Percentiles rank a stretch among this genome's conserved stretches.
These are phyloP conservation scores for Sisymbrium irio DNA, from an alignment of 345 rosid species.

Conservation along the genomic window DNA sequence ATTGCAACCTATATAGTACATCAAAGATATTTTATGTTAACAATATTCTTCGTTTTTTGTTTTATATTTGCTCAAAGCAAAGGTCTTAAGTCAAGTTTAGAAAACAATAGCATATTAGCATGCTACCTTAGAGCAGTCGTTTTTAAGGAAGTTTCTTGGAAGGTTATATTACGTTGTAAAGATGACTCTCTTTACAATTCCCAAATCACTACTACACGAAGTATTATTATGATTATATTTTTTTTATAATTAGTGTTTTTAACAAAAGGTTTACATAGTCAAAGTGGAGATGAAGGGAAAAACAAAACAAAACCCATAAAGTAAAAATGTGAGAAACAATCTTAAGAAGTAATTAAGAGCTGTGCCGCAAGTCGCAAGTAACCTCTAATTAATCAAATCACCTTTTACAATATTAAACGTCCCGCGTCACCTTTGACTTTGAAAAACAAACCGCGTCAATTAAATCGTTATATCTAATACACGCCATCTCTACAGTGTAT, in stretches of 20 bases:
- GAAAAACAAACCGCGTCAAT: slow-evolving; percentile 31
- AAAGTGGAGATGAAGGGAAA: background rate
- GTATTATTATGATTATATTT: too few species aligned
- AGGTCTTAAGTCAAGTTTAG: background rate
- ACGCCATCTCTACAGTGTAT: slow-evolving; percentile 26
- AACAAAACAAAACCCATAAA: background rate
- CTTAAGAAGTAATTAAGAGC: slow-evolving; percentile 2
- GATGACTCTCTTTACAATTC: background rate
- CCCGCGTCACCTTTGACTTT: slow-evolving; percentile 28
- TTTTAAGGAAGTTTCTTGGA: slow-evolving; percentile 27
- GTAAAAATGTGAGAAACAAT: background rate
- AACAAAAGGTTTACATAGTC: background rate
- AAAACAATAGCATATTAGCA: slow-evolving; percentile 5
- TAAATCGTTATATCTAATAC: slow-evolving; percentile 23
- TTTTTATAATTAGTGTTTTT: background rate
- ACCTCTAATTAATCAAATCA: slow-evolving; percentile 15
- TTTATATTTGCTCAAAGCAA: background rate
- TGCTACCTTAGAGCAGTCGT: background rate
- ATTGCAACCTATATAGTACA: background rate
- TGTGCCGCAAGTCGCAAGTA: background rate
- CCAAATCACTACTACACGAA: slow-evolving; percentile 8
- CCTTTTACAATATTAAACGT: background rate
- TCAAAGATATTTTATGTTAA: background rate
- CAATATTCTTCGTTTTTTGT: background rate
- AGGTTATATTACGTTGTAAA: slow-evolving; percentile 1